Evolutionary conservation across 2,329 filamentous ascomycete genomes (phyloP), one percentile per base, ranked within the genome.

Genomic region (Parasarocladium wereldwijsianum): DNA sequence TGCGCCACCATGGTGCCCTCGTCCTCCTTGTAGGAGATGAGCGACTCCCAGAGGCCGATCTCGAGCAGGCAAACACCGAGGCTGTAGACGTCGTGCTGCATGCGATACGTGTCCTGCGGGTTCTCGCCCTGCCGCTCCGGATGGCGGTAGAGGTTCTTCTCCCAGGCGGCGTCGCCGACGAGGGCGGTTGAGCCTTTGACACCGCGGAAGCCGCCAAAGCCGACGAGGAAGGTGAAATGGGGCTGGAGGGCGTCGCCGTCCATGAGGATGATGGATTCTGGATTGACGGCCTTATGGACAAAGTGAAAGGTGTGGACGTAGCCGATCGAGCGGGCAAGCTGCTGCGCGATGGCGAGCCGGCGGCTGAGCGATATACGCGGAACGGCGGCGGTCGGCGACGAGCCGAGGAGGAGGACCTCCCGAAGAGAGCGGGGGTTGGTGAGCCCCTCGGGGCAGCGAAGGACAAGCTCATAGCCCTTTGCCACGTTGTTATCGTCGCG

Each of bases 11-110:
- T 17, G 12, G 21, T 19, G 8, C 12, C 18, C 5, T 29, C 17
- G 5, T 17, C 14, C 12, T 5, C n/a, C 10, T 34, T 22, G 25
- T 47, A 49, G 2, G 24, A 13, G 8, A 54, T 38, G 17, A 53
- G 45, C 0, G 48, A 54, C 1, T 47, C 32, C 60, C 62, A 66
- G 1, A 70, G 36, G 0, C 62, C 64, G 16, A 70, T 54, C 40
- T 70, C 65, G 0, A 71, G 43, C 1, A 71, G 48, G 29, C 58
- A 64, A 0, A 69, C 61, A 0, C 66, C 65, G 0, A 70, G 50
- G 32, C 62, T 66, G 41, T 70, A 70, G 8, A 71, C 62, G 34
- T 70, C 64, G 38, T 71, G 65, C 31, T 64, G 57, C 57, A 69
- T 68, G 2, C 37, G 44, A 36, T 64, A 70, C 0, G 38, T 32